Evolutionary conservation across 805 yeast species (phyloP), one percentile per base, ranked within the genome.

Genomic region (Cyberlindnera nakhonratchasimensis): DNA sequence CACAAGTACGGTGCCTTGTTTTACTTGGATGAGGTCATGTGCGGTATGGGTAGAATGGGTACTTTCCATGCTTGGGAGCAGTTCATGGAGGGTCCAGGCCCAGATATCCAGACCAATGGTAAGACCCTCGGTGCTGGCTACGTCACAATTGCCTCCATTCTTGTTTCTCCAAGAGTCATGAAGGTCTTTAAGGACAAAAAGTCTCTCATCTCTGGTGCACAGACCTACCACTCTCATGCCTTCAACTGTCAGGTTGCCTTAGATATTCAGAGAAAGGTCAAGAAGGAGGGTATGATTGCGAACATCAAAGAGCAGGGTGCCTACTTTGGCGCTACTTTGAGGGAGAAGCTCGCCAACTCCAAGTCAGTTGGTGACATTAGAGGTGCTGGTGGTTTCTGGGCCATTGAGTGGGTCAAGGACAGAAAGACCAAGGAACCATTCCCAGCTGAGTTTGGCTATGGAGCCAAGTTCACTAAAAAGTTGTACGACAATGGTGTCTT

Each of bases 311-410:
- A 61, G 25, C 62, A 62, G 29, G 80, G 80, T 47, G 64, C 63
- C 44, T 66, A 69, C 45, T 54, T 75, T 52, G 75, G 75, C 40
- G 53, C 55, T 20, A 45, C 52, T 29, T 50, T 75, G 37, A 49
- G 44, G 10, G 53, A 54, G 19, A 54, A 62, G 42, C 53, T 71
- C 12, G 55, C 51, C 11, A 50, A 61, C 33, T 57, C 61, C 10
- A 53, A 46, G 41, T 47, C 61, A 64, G 70, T 70, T 34, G 80
- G 80, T 46, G 74, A 74, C 42, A 69, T 75, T 22, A 67, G 80
- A 62, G 82, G 82, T 31, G 51, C 67, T 43, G 81, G 80, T 44
- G 72, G 75, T 9, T 77, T 77, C 62, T 72, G 80, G 74, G 69
- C 75, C 1, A 46, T 75, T 42, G 81, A 76, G 56, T 61, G 74